Evolutionary conservation across 1,284 basidiomycete species (phyloP), one percentile per base, ranked within the genome.

Genomic region (Caloboletus firmus): DNA sequence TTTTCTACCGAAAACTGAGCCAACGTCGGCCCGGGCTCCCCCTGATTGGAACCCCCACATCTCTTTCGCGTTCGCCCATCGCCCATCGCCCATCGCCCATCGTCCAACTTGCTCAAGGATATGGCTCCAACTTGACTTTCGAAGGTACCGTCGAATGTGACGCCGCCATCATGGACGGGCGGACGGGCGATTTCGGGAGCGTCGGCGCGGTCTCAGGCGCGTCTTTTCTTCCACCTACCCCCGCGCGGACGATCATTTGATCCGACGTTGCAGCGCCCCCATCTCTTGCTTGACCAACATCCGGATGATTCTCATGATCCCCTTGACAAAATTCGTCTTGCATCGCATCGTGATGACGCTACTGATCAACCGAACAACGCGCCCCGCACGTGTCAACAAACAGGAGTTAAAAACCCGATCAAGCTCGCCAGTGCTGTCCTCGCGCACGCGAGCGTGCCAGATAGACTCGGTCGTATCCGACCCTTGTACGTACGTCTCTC

Each of bases 141-240:
- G 73, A 79, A 20, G 88, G 89, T 10, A 73, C 70, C 2, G 87
- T 89, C 18, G 89, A 91, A 71, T 91, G 89, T 61, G 89, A 91
- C 62, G 89, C 89, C 1, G 77, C 87, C 10, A 74, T 91, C 54
- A 89, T 89, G 84, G 76, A 81, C 49, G 81, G 79, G 1, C 52
- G 47, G 11, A 71, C 71, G 4, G 70, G 73, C 40, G 72, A 76
- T 46, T 91, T 87, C 66, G 89, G 88, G 24, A 82, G 84, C 59
- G 80, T 85, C 17, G 89, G 85, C 45, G 87, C 88, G 3, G 74
- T 88, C 24, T 74, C 82, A 67, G 86, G 87, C 83, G 62, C 35
- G 70, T 66, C 22, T 4, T 9, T 32, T 26, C 26, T n/a, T 13
- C 43, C 8, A 10, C 45, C 5, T 18, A 1, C 5, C 36, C 32